phyloP scores from a whole-genome alignment of 78 protist species.

The Dictyostelium purpureum region DNA sequence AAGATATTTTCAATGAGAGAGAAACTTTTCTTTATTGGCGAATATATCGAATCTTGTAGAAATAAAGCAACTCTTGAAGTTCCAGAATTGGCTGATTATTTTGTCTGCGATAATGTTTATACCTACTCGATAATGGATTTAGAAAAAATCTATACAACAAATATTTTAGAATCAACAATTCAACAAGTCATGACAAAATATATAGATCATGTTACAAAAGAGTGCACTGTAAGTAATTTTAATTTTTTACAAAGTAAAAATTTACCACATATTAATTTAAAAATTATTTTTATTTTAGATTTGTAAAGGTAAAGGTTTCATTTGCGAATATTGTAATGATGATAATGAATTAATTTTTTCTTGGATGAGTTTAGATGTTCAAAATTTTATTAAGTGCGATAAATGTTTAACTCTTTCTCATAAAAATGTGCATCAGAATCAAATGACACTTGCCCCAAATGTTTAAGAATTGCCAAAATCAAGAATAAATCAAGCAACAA shows the following conservation, averaged over 20 bases:
- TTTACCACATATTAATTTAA: neutral
- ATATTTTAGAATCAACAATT: neutral
- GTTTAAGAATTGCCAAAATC: conserved; percentile 31
- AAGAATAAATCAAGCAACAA: neutral
- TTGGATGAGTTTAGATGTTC: conserved; percentile 67
- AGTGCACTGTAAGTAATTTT: conserved; percentile 39
- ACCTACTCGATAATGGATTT: conserved; percentile 46
- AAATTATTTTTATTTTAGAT: conserved; percentile 14
- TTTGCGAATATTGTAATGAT: conserved; percentile 59
- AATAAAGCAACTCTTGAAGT: conserved; percentile 14
- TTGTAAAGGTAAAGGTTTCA: conserved; percentile 73
- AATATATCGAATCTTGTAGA: conserved; percentile 63
- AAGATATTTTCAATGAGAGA: conserved; percentile 3
- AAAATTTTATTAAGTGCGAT: conserved; percentile 13
- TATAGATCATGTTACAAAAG: conserved; percentile 43
- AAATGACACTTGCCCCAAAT: conserved; percentile 52
- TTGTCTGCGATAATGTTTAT: conserved; percentile 46
- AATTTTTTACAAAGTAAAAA: neutral
- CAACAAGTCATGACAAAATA: conserved; percentile 19
- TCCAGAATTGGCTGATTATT: conserved; percentile 5
- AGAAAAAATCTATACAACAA: conserved; percentile 10
- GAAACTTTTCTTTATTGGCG: conserved; percentile 34
- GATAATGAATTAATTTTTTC: conserved; percentile 69
- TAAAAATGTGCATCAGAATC: neutral
- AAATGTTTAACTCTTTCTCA: conserved; percentile 60